phyloP scores from a whole-genome alignment of 495 filamentous ascomycete species.

The Penicillium cosmopolitanum region DNA sequence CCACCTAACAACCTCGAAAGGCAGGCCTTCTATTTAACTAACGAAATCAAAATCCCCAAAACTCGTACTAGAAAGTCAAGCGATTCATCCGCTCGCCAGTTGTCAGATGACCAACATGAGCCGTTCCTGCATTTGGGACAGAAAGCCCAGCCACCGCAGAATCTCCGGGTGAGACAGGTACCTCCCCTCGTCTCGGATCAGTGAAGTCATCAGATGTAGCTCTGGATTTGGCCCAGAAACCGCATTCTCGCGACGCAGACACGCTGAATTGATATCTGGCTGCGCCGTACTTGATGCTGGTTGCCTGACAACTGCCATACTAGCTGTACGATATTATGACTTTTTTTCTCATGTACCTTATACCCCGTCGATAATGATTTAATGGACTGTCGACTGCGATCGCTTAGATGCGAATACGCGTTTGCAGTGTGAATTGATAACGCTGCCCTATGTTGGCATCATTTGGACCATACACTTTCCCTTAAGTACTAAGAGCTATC shows the following conservation, averaged over 20 bases:
- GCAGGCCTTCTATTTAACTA: conserved; percentile 13
- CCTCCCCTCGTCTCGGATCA: conserved; percentile 17
- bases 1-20: conserved; percentile 16
- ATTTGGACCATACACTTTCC: not conserved
- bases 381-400: conserved; percentile 3
- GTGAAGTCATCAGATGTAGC: not conserved
- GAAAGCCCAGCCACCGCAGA: conserved; percentile 9
- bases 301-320: not conserved
- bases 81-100: conserved; percentile 22
- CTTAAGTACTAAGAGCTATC: not conserved
- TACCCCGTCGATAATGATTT: conserved; percentile 20
- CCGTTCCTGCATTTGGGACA: conserved; percentile 40
- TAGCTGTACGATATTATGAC: conserved; percentile 41
- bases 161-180: conserved; percentile 9
- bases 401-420: not conserved
- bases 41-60: conserved; percentile 10
- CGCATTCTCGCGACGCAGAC: not conserved
- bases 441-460: not conserved
- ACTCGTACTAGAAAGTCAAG: conserved; percentile 12
- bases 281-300: not conserved
- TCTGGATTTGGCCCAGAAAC: not conserved
- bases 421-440: not conserved
- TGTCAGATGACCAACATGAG: conserved; percentile 35
- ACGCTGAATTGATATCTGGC: not conserved
- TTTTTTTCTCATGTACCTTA: conserved; percentile 22